Base-by-base conservation (phyloP, 2,329 filamentous ascomycete genomes). In the Phyllosticta ampelicida region DNA sequence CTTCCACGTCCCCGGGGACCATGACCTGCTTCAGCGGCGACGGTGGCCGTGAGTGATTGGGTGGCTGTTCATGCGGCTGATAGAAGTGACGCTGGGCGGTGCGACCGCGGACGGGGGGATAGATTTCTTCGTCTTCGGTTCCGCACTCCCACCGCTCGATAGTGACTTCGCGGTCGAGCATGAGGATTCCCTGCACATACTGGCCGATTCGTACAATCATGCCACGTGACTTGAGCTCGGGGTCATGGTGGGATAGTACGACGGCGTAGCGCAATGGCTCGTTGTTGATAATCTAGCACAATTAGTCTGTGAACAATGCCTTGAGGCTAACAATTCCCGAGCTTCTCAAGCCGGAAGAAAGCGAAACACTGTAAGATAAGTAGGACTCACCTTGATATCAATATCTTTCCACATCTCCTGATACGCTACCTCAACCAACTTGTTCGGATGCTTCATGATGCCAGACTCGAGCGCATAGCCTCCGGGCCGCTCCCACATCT, bases 391-490 rank as follows among this genome's bases (percentile, higher is more conserved):
- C 1, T 71, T 67, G 1, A 75, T 65, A 2, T 70, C 64, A 2
- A 74, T 68, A 49, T 83, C 80, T 1, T 72, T 68, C 86, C 86
- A 89, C 2, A 86, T 66, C 68, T 89, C 86, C 67, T 88, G 85
- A 63, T 90, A 89, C 0, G 71, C 70, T 9, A 77, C 77, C 48
- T 76, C 67, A 0, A 65, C 49, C 0, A 79, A 78, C 1, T 80
- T 82, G 0, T 69, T 73, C 0, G 82, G 82, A 62, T 86, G 26
- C 10, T 78, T 70, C 79, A 86, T 86, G 11, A 64, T 64, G 0
- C 85, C 85, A 50, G 71, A 78, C 67, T 88, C 85, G 5, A 85
- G 16, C 13, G 36, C 69, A 8, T 76, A 66, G 6, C 65, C 5
- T 61, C 65, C 10, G 61, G 56, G 0, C 53, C 60, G 0, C 26